Percentiles rank a stretch among this genome's conserved stretches.
Evolutionary conservation across 2,329 filamentous ascomycete genomes (phyloP).

Genomic region (Graphilbum fragrans): DNA sequence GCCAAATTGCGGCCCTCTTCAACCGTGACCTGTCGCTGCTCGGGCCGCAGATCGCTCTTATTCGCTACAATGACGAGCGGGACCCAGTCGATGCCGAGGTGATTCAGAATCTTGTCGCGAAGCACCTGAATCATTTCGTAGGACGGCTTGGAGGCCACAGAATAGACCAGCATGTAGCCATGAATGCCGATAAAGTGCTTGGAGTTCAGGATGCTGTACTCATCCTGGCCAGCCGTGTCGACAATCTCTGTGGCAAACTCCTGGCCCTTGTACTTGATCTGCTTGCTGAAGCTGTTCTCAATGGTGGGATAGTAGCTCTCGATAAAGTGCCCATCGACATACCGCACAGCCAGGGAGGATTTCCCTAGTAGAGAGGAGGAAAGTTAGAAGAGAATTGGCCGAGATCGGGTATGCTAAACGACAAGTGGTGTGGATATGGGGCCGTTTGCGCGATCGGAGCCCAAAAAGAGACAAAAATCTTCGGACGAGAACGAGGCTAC

Average conservation of each 20-base stretch:
- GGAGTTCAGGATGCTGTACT: constrained; percentile 96
- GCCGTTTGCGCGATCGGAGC: too few relatives aligned
- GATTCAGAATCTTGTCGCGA: constrained; percentile 92
- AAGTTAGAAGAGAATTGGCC: background rate
- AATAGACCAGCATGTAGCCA: constrained; percentile 97
- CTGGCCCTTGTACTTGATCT: constrained; percentile 84
- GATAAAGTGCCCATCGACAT: constrained; percentile 95
- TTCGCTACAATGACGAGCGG: constrained; percentile 94
- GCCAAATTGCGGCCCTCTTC: constrained; percentile 79
- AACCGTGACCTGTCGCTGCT: constrained; percentile 79
- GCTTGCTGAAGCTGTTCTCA: constrained; percentile 96
- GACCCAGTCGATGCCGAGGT: constrained; percentile 85
- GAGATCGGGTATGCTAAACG: background rate
- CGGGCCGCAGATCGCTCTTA: constrained; percentile 86
- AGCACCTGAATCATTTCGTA: constrained; percentile 98
- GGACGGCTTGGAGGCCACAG: constrained; percentile 83
- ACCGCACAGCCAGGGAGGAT: constrained; percentile 92
- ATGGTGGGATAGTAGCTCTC: constrained; percentile 99
- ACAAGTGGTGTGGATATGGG: too few relatives aligned
- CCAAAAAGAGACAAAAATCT: too few relatives aligned
- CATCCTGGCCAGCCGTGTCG: constrained; percentile 96
- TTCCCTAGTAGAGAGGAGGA: constrained; percentile 53
- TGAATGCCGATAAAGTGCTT: constrained; percentile 99
- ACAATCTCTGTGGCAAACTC: constrained; percentile 96
- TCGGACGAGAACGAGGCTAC: background rate